Percentiles rank a stretch among this genome's conserved stretches.
Evolutionary conservation across 306 rosid species (phyloP).

Genomic region (Oemleria cerasiformis): DNA sequence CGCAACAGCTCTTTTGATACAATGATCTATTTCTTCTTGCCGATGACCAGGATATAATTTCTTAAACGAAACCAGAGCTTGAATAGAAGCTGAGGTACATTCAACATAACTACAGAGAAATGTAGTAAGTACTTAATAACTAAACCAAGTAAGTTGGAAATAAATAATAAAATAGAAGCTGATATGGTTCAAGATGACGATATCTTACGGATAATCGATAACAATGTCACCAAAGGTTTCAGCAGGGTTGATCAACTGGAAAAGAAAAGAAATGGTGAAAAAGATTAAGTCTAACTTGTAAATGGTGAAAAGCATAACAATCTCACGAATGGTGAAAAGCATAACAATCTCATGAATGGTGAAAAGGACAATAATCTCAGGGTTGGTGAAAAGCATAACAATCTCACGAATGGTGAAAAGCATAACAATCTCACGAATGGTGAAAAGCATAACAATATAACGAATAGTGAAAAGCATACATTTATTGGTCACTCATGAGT

Average conservation of each 20-base stretch:
- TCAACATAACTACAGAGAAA: constrained; percentile 65
- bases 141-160: background rate
- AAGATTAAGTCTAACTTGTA: constrained; percentile 2
- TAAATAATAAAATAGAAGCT: background rate
- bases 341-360: too few relatives aligned
- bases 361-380: too few relatives aligned
- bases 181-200: constrained; percentile 24
- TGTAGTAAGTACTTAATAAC: background rate
- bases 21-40: constrained; percentile 52
- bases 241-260: constrained; percentile 87
- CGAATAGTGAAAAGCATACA: too few relatives aligned
- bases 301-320: background rate
- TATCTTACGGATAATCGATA: constrained; percentile 89
- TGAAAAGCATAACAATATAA: too few relatives aligned
- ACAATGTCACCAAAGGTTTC: constrained; percentile 97
- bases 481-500: background rate
- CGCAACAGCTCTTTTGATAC: constrained; percentile 50
- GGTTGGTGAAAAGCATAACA: too few relatives aligned
- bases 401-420: too few relatives aligned
- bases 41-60: constrained; percentile 66
- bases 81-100: constrained; percentile 87
- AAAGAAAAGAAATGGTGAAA: constrained; percentile 26
- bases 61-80: constrained; percentile 59
- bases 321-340: too few relatives aligned
- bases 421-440: too few relatives aligned